Conservation (phyloP, 2,329 filamentous ascomycete species). For the Exophiala phaeomuriformis region DNA sequence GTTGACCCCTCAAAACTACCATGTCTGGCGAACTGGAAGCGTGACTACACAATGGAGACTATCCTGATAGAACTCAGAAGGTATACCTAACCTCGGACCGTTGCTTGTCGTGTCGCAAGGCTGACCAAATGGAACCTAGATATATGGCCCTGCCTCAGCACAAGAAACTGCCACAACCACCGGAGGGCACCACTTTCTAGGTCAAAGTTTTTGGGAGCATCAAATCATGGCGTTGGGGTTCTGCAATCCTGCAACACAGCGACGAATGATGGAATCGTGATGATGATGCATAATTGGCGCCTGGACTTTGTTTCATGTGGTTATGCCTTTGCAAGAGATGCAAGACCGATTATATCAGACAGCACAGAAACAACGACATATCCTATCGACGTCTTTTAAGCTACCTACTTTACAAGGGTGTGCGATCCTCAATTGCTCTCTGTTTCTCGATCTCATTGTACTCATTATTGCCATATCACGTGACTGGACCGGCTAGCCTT, state of each 20-base stretch:
- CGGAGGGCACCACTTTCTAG: constrained; percentile 64
- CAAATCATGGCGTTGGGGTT: constrained; percentile 12
- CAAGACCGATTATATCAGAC: neutral
- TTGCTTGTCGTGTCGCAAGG: constrained; percentile 17
- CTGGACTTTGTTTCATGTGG: neutral
- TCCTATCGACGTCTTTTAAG: neutral
- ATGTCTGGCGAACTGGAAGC: constrained; percentile 82
- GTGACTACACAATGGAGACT: constrained; percentile 91
- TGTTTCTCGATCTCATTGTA: too few species aligned
- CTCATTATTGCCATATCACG: neutral
- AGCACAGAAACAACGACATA: neutral
- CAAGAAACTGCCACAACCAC: constrained; percentile 92
- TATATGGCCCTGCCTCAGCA: constrained; percentile 88
- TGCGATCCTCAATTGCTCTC: too few species aligned
- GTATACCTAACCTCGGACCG: constrained; percentile 38
- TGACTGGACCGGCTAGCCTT: neutral
- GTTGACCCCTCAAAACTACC: constrained; percentile 79
- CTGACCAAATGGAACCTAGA: constrained; percentile 42
- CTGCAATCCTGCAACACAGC: constrained; percentile 3
- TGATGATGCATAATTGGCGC: constrained; percentile 17
- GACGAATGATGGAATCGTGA: constrained; percentile 14
- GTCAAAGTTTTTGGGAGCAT: constrained; percentile 13
- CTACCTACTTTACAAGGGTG: neutral
- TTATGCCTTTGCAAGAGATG: neutral
- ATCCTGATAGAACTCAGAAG: constrained; percentile 78